These are phyloP conservation scores for Phanerochaete carnosa DNA, from an alignment of 768 basidiomycete species.

Conservation along the genomic window DNA sequence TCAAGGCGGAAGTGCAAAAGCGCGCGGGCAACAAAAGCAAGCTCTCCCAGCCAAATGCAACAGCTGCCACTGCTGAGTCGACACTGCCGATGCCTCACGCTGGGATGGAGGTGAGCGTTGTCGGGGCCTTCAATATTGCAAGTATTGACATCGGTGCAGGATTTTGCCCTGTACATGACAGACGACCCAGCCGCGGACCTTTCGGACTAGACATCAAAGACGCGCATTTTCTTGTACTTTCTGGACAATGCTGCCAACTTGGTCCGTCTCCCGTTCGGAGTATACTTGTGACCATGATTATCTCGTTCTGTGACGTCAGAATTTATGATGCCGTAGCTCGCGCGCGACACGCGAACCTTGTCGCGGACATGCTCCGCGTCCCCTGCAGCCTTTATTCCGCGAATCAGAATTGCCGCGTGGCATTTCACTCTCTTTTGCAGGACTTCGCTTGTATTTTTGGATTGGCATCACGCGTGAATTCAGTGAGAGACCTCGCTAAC, in stretches of 20 bases:
- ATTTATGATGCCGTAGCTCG: neutral
- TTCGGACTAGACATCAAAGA: neutral
- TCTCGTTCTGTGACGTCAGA: neutral
- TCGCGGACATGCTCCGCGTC: neutral
- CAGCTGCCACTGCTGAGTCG: neutral
- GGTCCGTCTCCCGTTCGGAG: neutral
- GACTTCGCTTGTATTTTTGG: neutral
- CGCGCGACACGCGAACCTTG: neutral
- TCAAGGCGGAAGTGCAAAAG: neutral
- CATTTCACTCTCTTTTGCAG: neutral
- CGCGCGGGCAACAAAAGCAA: neutral
- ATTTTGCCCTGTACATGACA: neutral
- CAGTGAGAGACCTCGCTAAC: neutral
- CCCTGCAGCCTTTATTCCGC: no score
- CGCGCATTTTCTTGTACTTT: neutral
- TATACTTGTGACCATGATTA: neutral
- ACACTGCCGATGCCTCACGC: neutral
- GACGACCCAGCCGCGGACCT: constrained; percentile 1
- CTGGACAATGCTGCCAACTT: neutral
- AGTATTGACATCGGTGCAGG: neutral
- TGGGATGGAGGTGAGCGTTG: neutral
- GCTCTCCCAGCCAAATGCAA: neutral
- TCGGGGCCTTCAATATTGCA: neutral
- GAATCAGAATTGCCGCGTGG: neutral
- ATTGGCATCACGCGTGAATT: neutral